Evolutionary conservation across 305 asterid species (phyloP).

Genomic region (Nicotiana rustica): DNA sequence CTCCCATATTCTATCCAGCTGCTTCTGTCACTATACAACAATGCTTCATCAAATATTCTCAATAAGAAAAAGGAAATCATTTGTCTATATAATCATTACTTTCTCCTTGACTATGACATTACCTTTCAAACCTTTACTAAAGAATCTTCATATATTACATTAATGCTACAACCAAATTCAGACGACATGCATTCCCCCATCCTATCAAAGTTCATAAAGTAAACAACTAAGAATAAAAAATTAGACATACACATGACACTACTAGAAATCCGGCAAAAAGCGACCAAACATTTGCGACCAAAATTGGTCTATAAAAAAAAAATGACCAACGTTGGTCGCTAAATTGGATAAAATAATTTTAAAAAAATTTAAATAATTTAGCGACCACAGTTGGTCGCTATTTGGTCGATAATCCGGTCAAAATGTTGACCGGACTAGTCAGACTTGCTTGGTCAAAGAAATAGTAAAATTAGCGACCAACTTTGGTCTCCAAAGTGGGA

Average conservation of each 20-base stretch:
- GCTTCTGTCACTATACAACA: conserved; percentile 30
- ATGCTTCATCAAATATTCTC: conserved; percentile 24
- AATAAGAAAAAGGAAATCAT: conserved; percentile 37
- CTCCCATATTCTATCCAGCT: conserved; percentile 22
- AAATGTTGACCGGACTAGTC: too few species aligned
- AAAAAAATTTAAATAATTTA: too few species aligned
- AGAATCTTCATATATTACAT: conserved; percentile 37
- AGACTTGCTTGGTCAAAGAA: too few species aligned
- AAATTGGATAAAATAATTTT: too few species aligned
- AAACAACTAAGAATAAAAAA: conserved; percentile 20
- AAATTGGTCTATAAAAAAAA: too few species aligned
- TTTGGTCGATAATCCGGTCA: too few species aligned
- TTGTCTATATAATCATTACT: conserved; percentile 33
- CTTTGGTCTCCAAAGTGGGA: too few species aligned
- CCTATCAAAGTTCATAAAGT: conserved; percentile 37
- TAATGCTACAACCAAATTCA: conserved; percentile 44
- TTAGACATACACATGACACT: background rate
- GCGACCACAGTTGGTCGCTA: too few species aligned
- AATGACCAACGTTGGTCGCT: too few species aligned
- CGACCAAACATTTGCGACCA: too few species aligned
- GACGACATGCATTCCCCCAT: conserved; percentile 58
- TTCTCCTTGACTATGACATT: conserved; percentile 36
- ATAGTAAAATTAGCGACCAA: too few species aligned
- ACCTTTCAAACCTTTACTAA: conserved; percentile 30
- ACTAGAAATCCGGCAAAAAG: too few species aligned